Percentiles rank a stretch among this genome's conserved stretches.
Evolutionary conservation across 805 yeast genomes (phyloP).

Genomic region (Maudiozyma serrabonitensis): DNA sequence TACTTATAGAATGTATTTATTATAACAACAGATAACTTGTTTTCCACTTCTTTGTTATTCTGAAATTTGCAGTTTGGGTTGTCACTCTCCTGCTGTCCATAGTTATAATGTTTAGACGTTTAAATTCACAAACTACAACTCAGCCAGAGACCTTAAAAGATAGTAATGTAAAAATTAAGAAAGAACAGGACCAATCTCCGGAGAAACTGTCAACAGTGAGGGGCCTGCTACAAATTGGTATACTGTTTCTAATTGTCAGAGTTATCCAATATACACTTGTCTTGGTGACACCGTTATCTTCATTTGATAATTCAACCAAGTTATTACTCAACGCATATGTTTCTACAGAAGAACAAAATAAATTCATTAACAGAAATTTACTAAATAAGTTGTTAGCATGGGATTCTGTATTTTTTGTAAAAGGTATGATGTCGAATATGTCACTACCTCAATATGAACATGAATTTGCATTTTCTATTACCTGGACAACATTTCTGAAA

Average conservation of each 20-base stretch:
- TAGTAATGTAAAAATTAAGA: no score
- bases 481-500: conserved; percentile 54
- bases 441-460: conserved; percentile 61
- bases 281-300: conserved; percentile 14
- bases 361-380: conserved; percentile 22
- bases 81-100: no score
- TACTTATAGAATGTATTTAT: no score
- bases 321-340: conserved; percentile 12
- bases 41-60: no score
- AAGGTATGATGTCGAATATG: conserved; percentile 36
- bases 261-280: conserved; percentile 20
- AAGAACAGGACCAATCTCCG: no score
- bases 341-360: background rate
- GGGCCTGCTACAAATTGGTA: conserved; percentile 1
- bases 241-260: conserved; percentile 5
- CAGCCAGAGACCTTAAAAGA: no score
- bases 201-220: background rate
- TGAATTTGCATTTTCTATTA: conserved; percentile 78
- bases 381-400: conserved; percentile 56
- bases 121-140: no score
- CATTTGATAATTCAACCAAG: conserved; percentile 26
- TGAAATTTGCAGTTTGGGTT: no score
- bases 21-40: no score
- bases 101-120: no score
- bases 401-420: conserved; percentile 77